These are phyloP conservation scores for Myriosclerotinia scirpicola DNA, from an alignment of 2,329 filamentous ascomycete genomes.

Conservation along the genomic window DNA sequence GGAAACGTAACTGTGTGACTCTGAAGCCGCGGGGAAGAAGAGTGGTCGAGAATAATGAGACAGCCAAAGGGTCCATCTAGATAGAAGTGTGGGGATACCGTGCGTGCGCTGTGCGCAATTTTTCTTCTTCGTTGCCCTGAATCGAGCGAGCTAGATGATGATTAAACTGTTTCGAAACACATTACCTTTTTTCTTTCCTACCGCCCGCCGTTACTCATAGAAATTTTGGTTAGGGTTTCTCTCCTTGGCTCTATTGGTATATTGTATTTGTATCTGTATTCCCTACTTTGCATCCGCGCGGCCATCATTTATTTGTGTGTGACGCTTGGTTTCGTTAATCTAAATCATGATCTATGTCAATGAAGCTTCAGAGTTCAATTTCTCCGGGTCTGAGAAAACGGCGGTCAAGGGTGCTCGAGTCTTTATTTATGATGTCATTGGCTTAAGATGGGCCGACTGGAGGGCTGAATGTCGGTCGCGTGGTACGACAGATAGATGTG, in stretches of 20 bases:
- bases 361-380: neutral
- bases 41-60: neutral
- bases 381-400: slow-evolving; percentile 14
- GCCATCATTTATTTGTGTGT: neutral
- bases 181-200: neutral
- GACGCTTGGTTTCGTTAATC: neutral
- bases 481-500: slow-evolving; percentile 4
- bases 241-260: neutral
- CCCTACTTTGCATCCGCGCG: neutral
- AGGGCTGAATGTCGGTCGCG: slow-evolving; percentile 5
- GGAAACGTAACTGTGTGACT: neutral
- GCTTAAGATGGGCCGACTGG: neutral
- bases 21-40: neutral
- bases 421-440: neutral
- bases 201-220: slow-evolving; percentile 1
- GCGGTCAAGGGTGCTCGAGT: slow-evolving; percentile 6
- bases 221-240: neutral
- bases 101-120: neutral
- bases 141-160: slow-evolving; percentile 3
- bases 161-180: neutral
- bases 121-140: neutral
- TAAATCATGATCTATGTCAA: neutral
- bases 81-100: neutral
- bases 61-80: slow-evolving; percentile 1
- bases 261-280: neutral